These are phyloP conservation scores for Neofusicoccum cordaticola DNA, from an alignment of 2,329 filamentous ascomycete species.

Conservation along the genomic window DNA sequence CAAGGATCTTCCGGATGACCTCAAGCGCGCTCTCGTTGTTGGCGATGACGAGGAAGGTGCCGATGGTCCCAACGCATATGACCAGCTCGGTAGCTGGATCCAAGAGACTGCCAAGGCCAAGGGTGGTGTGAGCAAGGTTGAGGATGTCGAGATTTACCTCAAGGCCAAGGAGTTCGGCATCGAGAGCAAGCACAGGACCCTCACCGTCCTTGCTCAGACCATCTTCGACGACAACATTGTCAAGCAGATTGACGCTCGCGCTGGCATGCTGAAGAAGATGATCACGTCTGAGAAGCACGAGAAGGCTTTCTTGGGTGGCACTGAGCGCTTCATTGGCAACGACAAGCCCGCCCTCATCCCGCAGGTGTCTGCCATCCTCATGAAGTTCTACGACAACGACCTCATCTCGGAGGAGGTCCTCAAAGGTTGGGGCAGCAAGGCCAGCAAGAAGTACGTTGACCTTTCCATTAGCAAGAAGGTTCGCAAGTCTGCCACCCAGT, in stretches of 20 bases:
- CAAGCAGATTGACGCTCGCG: constrained; percentile 81
- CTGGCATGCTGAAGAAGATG: constrained; percentile 86
- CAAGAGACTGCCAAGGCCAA: constrained; percentile 67
- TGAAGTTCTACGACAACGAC: constrained; percentile 88
- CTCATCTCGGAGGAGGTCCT: constrained; percentile 84
- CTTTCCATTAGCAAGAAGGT: constrained; percentile 88
- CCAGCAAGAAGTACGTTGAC: constrained; percentile 98
- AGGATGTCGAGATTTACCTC: constrained; percentile 87
- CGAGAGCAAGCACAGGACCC: constrained; percentile 88
- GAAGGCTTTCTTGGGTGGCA: constrained; percentile 91
- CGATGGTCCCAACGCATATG: constrained; percentile 76
- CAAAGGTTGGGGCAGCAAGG: constrained; percentile 87
- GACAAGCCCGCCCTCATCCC: constrained; percentile 76
- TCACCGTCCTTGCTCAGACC: constrained; percentile 87
- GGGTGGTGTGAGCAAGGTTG: constrained; percentile 73
- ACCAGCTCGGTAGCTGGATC: constrained; percentile 92
- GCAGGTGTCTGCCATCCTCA: constrained; percentile 79
- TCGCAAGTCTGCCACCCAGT: constrained; percentile 88
- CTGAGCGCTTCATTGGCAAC: constrained; percentile 86
- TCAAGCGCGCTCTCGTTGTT: constrained; percentile 87
- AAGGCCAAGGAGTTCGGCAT: constrained; percentile 97
- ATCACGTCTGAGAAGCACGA: constrained; percentile 89
- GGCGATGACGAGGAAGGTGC: constrained; percentile 73
- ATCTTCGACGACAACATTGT: constrained; percentile 89
- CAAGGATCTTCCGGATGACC: constrained; percentile 86